phyloP scores from a whole-genome alignment of 2,329 filamentous ascomycete species.

The Penicillium nordicum region DNA sequence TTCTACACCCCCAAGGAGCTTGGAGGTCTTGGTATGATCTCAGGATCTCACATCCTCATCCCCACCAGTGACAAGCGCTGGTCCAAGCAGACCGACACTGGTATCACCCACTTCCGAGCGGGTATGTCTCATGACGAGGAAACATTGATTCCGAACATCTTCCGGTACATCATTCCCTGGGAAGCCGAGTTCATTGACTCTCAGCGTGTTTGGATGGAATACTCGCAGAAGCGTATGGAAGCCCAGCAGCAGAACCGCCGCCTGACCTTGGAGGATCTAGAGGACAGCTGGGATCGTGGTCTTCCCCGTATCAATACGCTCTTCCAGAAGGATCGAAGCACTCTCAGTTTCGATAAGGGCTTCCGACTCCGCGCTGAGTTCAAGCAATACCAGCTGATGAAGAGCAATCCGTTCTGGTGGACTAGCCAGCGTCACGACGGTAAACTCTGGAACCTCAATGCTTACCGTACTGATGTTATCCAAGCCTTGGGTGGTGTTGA shows the following conservation, averaged over 20 bases:
- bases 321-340: conserved; percentile 97
- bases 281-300: conserved; percentile 98
- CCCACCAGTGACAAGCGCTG: conserved; percentile 96
- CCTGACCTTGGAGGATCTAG: conserved; percentile 89
- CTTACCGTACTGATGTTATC: conserved; percentile 94
- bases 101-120: conserved; percentile 92
- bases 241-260: conserved; percentile 96
- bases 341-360: conserved; percentile 95
- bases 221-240: conserved; percentile 94
- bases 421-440: conserved; percentile 95
- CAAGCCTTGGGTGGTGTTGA: conserved; percentile 95
- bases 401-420: conserved; percentile 99
- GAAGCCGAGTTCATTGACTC: conserved; percentile 99
- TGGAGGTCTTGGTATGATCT: conserved; percentile 97
- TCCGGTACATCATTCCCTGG: conserved; percentile 99
- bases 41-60: conserved; percentile 94
- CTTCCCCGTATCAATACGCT: conserved; percentile 96
- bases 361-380: conserved; percentile 95
- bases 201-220: conserved; percentile 98
- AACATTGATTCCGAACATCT: conserved; percentile 96
- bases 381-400: conserved; percentile 98
- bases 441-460: conserved; percentile 95
- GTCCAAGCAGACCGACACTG: conserved; percentile 96
- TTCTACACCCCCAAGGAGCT: conserved; percentile 99
- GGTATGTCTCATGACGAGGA: conserved; percentile 99